These are phyloP conservation scores for Kluyveromyces aestuarii DNA, from an alignment of 805 yeast genomes.

Conservation along the genomic window DNA sequence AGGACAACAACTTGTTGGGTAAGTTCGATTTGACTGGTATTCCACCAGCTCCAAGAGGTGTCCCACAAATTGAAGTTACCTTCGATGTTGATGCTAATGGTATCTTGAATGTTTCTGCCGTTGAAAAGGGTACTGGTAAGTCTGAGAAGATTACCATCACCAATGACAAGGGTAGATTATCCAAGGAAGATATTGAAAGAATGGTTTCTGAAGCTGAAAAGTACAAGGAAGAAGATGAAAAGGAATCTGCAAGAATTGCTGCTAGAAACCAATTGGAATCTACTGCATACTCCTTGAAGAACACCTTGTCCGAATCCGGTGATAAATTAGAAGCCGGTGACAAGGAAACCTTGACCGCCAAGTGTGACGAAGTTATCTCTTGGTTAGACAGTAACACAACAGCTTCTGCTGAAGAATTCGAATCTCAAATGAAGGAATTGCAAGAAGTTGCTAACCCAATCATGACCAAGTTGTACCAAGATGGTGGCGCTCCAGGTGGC, in stretches of 20 bases:
- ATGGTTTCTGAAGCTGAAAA: slow-evolving; percentile 98
- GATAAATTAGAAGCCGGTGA: slow-evolving; percentile 72
- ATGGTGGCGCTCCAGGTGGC: slow-evolving; percentile 73
- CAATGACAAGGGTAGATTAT: slow-evolving; percentile 97
- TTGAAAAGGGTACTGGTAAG: slow-evolving; percentile 99
- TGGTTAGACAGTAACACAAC: slow-evolving; percentile 94
- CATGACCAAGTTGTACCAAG: slow-evolving; percentile 93
- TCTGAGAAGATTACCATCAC: slow-evolving; percentile 94
- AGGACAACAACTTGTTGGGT: slow-evolving; percentile 95
- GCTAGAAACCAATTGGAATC: slow-evolving; percentile 96
- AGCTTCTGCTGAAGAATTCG: slow-evolving; percentile 87
- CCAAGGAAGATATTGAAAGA: slow-evolving; percentile 95
- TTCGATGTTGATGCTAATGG: slow-evolving; percentile 97
- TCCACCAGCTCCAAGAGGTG: slow-evolving; percentile 99
- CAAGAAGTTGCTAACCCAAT: slow-evolving; percentile 96
- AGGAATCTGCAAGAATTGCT: slow-evolving; percentile 85
- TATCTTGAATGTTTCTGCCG: slow-evolving; percentile 92
- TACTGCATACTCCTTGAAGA: slow-evolving; percentile 89
- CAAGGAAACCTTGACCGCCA: slow-evolving; percentile 66
- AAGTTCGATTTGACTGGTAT: slow-evolving; percentile 94
- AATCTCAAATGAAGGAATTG: slow-evolving; percentile 92
- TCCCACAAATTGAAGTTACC: slow-evolving; percentile 96
- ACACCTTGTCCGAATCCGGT: slow-evolving; percentile 65
- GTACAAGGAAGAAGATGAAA: slow-evolving; percentile 94
- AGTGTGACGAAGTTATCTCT: slow-evolving; percentile 72